phyloP scores from a whole-genome alignment of 352 stramenopile genomes.

The Pythium brachiatum region DNA sequence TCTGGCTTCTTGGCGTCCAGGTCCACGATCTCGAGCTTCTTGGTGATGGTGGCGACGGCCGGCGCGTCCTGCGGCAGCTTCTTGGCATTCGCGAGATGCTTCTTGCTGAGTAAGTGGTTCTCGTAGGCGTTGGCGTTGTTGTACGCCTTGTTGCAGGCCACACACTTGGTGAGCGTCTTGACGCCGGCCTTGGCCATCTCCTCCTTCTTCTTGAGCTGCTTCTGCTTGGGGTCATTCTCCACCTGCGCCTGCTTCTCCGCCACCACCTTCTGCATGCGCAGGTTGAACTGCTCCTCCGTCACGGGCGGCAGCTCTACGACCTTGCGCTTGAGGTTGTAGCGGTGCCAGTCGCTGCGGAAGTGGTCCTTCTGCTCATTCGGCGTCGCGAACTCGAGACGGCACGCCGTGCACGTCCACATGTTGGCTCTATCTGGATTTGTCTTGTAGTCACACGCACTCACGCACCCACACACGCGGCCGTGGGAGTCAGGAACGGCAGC shows the following conservation, averaged over 20 bases:
- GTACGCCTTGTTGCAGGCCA: slow-evolving; percentile 86
- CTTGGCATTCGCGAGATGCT: slow-evolving; percentile 79
- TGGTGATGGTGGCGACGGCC: slow-evolving; percentile 63
- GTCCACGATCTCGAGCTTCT: slow-evolving; percentile 51
- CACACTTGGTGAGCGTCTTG: slow-evolving; percentile 79
- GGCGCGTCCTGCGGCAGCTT: slow-evolving; percentile 49
- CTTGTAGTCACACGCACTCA: not conserved
- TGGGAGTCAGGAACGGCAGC: not conserved
- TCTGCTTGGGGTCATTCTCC: slow-evolving; percentile 67
- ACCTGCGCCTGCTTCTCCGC: slow-evolving; percentile 53
- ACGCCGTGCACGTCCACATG: slow-evolving; percentile 86
- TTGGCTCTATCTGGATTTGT: not conserved
- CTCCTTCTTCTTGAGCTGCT: slow-evolving; percentile 64
- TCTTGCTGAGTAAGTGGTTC: slow-evolving; percentile 86
- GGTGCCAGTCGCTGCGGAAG: slow-evolving; percentile 97
- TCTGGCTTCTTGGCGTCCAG: slow-evolving; percentile 27
- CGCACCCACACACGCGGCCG: not conserved
- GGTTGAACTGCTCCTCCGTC: slow-evolving; percentile 82
- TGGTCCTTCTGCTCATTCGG: slow-evolving; percentile 80
- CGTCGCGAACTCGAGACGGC: slow-evolving; percentile 62
- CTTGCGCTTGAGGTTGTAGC: slow-evolving; percentile 96
- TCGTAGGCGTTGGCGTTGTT: slow-evolving; percentile 77
- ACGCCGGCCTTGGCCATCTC: slow-evolving; percentile 64
- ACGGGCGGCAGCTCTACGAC: slow-evolving; percentile 93
- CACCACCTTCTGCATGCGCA: slow-evolving; percentile 73